Evolutionary conservation across 2,329 filamentous ascomycete species (phyloP).

Genomic region (Berkeleyomyces basicola): DNA sequence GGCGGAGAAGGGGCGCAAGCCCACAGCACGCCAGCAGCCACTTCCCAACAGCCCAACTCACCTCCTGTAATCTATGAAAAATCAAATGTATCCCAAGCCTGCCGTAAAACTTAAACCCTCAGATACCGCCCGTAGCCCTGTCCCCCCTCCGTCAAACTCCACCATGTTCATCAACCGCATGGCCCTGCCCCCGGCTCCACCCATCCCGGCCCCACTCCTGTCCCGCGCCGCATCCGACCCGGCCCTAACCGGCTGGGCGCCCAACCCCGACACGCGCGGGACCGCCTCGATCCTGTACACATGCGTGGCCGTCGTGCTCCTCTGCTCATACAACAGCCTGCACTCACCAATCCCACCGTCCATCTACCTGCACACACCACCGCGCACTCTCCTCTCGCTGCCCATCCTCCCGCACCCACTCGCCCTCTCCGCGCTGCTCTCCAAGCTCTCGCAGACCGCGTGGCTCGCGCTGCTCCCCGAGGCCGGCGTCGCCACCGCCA

Average conservation of each 20-base stretch:
- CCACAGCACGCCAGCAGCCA: too few species aligned
- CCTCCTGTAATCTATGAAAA: too few species aligned
- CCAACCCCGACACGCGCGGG: not conserved
- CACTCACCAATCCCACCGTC: not conserved
- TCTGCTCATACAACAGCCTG: conserved; percentile 7
- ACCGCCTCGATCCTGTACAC: conserved; percentile 4
- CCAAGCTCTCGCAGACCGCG: not conserved
- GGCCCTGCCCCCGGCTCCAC: not conserved
- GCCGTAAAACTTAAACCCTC: too few species aligned
- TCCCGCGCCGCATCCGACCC: not conserved
- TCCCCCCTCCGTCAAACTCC: too few species aligned
- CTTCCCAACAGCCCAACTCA: too few species aligned
- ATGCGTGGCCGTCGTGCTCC: conserved; percentile 4
- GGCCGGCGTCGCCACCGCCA: not conserved
- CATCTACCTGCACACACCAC: not conserved
- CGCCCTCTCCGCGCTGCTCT: not conserved
- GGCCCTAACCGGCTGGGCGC: not conserved
- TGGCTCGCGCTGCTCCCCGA: not conserved
- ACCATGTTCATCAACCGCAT: not conserved
- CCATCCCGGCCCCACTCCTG: not conserved
- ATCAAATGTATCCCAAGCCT: too few species aligned
- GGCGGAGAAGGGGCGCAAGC: not conserved
- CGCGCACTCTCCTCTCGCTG: not conserved
- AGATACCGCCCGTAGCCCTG: too few species aligned
- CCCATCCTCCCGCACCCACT: not conserved